Evolutionary conservation across 1,284 basidiomycete genomes (phyloP).

Genomic region (Moesziomyces parantarcticus): DNA sequence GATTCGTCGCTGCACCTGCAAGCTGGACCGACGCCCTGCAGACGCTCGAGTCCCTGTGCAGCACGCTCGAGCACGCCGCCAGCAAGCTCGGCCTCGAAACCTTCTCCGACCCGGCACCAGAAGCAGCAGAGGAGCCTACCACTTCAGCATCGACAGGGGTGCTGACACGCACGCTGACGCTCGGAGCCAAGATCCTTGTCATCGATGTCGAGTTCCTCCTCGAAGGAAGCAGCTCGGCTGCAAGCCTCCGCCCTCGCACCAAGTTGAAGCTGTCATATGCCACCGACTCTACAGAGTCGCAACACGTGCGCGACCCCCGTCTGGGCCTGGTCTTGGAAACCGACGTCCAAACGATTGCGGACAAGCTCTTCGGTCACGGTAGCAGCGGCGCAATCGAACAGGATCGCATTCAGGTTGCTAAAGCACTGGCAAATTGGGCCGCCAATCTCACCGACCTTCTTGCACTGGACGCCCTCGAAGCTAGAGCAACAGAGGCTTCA

Average conservation of each 20-base stretch:
- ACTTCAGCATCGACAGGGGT: not conserved
- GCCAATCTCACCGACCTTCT: slow-evolving; percentile 36
- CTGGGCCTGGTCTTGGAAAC: slow-evolving; percentile 28
- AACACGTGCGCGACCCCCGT: slow-evolving; percentile 25
- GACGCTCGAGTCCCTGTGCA: slow-evolving; percentile 29
- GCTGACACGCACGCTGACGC: slow-evolving; percentile 32
- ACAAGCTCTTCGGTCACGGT: slow-evolving; percentile 27
- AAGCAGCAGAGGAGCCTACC: slow-evolving; percentile 5
- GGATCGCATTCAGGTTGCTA: slow-evolving; percentile 12
- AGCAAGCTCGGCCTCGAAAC: slow-evolving; percentile 43
- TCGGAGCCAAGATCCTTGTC: slow-evolving; percentile 50
- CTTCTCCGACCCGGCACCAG: slow-evolving; percentile 34
- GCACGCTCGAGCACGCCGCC: slow-evolving; percentile 22
- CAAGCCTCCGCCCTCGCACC: slow-evolving; percentile 13
- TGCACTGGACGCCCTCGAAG: slow-evolving; percentile 27
- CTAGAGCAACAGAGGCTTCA: slow-evolving; percentile 19
- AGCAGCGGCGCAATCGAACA: slow-evolving; percentile 5
- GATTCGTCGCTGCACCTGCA: not conserved
- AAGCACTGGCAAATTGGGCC: slow-evolving; percentile 24
- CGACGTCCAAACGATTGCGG: slow-evolving; percentile 34
- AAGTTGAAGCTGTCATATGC: slow-evolving; percentile 48
- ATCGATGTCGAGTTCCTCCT: slow-evolving; percentile 44
- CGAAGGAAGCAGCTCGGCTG: not conserved
- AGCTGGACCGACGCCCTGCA: slow-evolving; percentile 16
- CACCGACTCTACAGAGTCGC: slow-evolving; percentile 31